Conservation (phyloP, 106 monocot species). For the Dendrobium nobile region DNA sequence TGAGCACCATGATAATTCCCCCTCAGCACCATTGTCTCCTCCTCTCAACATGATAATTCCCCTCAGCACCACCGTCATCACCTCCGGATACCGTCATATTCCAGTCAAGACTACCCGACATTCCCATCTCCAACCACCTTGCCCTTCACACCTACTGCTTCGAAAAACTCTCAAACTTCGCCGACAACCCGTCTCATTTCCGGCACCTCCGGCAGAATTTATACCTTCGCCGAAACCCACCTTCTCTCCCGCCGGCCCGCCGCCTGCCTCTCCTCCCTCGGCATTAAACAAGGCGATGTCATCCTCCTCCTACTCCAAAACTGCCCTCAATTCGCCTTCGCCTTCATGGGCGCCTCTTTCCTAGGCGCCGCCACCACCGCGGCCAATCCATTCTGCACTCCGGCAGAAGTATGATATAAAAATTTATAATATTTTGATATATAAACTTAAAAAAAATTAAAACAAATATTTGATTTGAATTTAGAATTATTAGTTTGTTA, state of each 20-base stretch:
- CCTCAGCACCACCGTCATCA: background rate
- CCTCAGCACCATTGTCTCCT: too few relatives aligned
- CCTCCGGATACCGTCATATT: constrained; percentile 25
- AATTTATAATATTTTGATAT: too few relatives aligned
- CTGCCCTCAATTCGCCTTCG: constrained; percentile 61
- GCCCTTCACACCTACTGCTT: constrained; percentile 84
- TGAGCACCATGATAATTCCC: background rate
- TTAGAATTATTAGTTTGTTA: too few relatives aligned
- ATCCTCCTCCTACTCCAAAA: constrained; percentile 82
- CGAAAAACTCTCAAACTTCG: constrained; percentile 20
- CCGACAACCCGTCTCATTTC: constrained; percentile 59
- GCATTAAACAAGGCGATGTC: constrained; percentile 44
- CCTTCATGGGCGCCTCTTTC: constrained; percentile 70
- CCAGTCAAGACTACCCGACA: constrained; percentile 68
- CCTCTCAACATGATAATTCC: background rate
- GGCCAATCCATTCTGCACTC: constrained; percentile 84
- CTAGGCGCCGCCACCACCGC: constrained; percentile 65
- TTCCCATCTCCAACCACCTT: constrained; percentile 49
- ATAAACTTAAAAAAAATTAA: too few relatives aligned
- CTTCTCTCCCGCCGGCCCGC: constrained; percentile 45
- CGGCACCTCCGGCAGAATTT: constrained; percentile 29
- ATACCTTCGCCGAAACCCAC: constrained; percentile 61
- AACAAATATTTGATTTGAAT: too few relatives aligned
- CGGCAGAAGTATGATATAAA: constrained; percentile 37
- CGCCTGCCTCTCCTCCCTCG: constrained; percentile 40